phyloP scores from a whole-genome alignment of 1,284 basidiomycete genomes.

The Cryptococcus sp. region DNA sequence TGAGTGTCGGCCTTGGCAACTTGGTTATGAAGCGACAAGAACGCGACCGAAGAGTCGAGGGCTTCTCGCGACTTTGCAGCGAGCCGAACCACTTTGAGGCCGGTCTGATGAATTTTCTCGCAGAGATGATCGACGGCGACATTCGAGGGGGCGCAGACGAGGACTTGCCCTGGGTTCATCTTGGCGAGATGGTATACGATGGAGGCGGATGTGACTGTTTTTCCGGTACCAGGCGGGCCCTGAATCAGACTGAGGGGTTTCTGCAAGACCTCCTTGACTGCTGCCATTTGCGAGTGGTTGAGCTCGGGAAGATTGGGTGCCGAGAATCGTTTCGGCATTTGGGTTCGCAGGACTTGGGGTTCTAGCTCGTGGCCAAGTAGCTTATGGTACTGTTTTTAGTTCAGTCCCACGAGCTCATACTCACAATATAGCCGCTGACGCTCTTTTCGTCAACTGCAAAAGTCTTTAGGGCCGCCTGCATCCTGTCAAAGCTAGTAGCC shows the following conservation, averaged over 20 bases:
- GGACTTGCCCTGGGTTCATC: slow-evolving; percentile 99
- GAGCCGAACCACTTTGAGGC: slow-evolving; percentile 93
- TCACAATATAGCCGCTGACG: slow-evolving; percentile 93
- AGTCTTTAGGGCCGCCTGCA: slow-evolving; percentile 99
- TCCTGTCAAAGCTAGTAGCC: slow-evolving; percentile 96
- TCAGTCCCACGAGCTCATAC: slow-evolving; percentile 36
- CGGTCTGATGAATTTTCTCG: slow-evolving; percentile 96
- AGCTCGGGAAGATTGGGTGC: slow-evolving; percentile 96
- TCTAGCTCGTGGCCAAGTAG: slow-evolving; percentile 93
- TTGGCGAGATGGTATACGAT: slow-evolving; percentile 98
- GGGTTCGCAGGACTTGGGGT: slow-evolving; percentile 72
- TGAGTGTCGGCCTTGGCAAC: slow-evolving; percentile 93
- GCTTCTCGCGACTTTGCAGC: slow-evolving; percentile 98
- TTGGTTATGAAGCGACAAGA: slow-evolving; percentile 94
- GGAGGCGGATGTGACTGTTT: slow-evolving; percentile 99
- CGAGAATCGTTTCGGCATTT: slow-evolving; percentile 80
- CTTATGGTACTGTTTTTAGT: slow-evolving; percentile 90
- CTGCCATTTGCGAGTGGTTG: slow-evolving; percentile 99
- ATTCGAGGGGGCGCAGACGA: slow-evolving; percentile 98
- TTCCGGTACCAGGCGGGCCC: slow-evolving; percentile 97
- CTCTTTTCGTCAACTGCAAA: slow-evolving; percentile 99
- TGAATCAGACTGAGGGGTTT: slow-evolving; percentile 98
- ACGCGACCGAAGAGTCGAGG: slow-evolving; percentile 85
- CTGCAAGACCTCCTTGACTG: slow-evolving; percentile 96
- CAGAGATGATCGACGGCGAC: slow-evolving; percentile 99